Base-by-base conservation (phyloP, 805 yeast species). In the Metschnikowia lachancei region DNA sequence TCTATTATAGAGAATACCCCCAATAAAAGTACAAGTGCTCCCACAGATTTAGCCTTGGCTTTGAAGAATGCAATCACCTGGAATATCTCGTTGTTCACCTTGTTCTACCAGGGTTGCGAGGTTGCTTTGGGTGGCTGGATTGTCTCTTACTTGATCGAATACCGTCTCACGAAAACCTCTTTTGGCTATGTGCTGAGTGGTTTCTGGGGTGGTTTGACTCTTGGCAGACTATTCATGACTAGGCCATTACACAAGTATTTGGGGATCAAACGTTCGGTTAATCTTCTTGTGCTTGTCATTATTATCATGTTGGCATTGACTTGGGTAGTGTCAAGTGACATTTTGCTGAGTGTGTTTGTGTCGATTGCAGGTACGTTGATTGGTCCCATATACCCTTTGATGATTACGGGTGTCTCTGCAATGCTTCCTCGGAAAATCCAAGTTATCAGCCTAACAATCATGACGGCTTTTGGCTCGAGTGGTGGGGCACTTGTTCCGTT, bases 401-500 rank as follows among this genome's bases (percentile, higher is more conserved):
- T 58, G 62, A 48, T 60, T 35, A 46, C 62, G 4, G 52, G 49
- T 11, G 59, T 52, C 10, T 49, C 58, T 6, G 54, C 47, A 2
- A 51, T 58, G 48, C 51, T 60, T 34, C 63, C 63, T 3, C 42
- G 62, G 18, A 58, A 56, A 40, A 60, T 60, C 35, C 63, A 57
- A 41, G 57, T 59, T 26, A 53, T 57, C 38, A 46, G 57, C n/a
- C 43, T 58, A 22, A 59, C 62, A n/a, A 59, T 59, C 41, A 49
- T 55, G 42, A 54, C 61, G 1, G 62, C 63, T 10, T 60, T 60
- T 46, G 64, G 63, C 11, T 53, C 61, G 13, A 55, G 58, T 19
- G 63, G 62, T 6, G 62, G 63, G 1, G 64, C 63, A 7, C 9
- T 60, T 10, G 43, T 60, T 31, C 63, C 64, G 3, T 59, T 60